Conservation (phyloP, 257 asterid genomes). For the Penstemon barbatus region DNA sequence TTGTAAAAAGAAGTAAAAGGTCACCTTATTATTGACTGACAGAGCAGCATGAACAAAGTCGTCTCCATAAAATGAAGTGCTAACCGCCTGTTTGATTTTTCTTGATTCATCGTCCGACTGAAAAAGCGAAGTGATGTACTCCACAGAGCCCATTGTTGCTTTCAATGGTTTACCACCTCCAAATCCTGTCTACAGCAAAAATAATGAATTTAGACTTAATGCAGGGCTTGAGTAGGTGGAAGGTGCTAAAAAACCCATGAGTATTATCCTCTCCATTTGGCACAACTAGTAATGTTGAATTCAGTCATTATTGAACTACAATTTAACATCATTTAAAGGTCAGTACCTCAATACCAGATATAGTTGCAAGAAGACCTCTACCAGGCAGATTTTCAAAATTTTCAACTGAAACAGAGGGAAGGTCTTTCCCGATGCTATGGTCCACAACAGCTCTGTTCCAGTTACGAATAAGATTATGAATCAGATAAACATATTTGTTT, state of each 20-base stretch:
- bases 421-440: conserved; percentile 91
- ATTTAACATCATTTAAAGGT: conserved; percentile 9
- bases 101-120: conserved; percentile 69
- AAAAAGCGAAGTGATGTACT: conserved; percentile 81
- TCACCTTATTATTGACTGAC: conserved; percentile 77
- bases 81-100: conserved; percentile 69
- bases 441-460: conserved; percentile 91
- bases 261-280: background rate
- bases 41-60: conserved; percentile 94
- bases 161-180: conserved; percentile 71
- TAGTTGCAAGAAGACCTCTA: conserved; percentile 85
- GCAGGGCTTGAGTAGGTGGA: conserved; percentile 12
- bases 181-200: conserved; percentile 72
- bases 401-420: conserved; percentile 88
- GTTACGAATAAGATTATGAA: conserved; percentile 24
- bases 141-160: conserved; percentile 97
- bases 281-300: background rate
- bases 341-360: conserved; percentile 80
- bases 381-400: conserved; percentile 94
- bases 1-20: background rate
- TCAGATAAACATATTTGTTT: conserved; percentile 1
- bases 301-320: background rate
- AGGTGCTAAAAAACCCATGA: background rate
- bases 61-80: conserved; percentile 69
- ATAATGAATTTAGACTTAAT: conserved; percentile 28